phyloP scores from a whole-genome alignment of 805 yeast genomes.

The Nematodospora valgi region DNA sequence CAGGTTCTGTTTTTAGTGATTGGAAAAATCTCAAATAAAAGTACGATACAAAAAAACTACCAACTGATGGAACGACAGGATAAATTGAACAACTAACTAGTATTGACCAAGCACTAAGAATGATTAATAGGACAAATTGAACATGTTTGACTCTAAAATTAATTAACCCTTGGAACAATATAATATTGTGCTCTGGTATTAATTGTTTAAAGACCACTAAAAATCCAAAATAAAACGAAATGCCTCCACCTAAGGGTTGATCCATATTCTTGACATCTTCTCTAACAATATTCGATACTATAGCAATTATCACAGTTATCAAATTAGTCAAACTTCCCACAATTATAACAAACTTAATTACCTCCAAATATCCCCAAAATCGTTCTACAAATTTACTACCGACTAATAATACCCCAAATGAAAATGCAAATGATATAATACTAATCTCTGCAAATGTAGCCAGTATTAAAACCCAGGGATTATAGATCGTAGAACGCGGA shows the following conservation, averaged over 20 bases:
- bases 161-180: constrained; percentile 42
- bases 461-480: constrained; percentile 64
- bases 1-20: constrained; percentile 48
- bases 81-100: constrained; percentile 31
- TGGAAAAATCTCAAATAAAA: constrained; percentile 76
- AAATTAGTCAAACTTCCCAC: constrained; percentile 57
- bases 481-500: constrained; percentile 50
- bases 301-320: constrained; percentile 42
- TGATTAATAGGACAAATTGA: constrained; percentile 44
- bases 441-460: constrained; percentile 64
- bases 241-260: constrained; percentile 50
- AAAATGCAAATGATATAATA: constrained; percentile 41
- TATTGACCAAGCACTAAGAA: constrained; percentile 36
- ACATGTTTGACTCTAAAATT: constrained; percentile 58
- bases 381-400: constrained; percentile 47
- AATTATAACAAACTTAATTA: constrained; percentile 48
- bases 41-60: constrained; percentile 70
- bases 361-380: constrained; percentile 51
- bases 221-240: constrained; percentile 51
- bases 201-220: constrained; percentile 55
- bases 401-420: constrained; percentile 32
- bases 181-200: constrained; percentile 55
- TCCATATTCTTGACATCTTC: constrained; percentile 36
- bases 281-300: constrained; percentile 32
- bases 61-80: constrained; percentile 54